Base-by-base conservation (phyloP, 495 filamentous ascomycete genomes). In the Aspergillus mulundensis region DNA sequence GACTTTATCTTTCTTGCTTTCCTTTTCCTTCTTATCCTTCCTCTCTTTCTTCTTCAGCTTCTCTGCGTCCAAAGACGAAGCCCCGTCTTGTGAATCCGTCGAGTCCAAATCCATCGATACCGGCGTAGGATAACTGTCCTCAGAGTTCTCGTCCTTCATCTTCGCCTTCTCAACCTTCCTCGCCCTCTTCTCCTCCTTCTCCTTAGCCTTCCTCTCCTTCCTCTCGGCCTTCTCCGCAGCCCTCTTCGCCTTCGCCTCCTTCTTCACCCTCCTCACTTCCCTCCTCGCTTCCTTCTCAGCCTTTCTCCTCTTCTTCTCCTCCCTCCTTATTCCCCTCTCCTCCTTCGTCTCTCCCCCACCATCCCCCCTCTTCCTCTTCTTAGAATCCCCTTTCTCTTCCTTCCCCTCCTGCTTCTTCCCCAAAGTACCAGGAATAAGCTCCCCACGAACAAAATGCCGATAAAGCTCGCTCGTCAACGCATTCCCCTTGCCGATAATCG, bases 401-500 rank as follows among this genome's bases (percentile, higher is more conserved):
- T n/a, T 18, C 23, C 45, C 56, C 41, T 64, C 36, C 52, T 62
- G 47, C 39, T 47, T n/a, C 42, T 57, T 8, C 40, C 44, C 45
- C 16, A 38, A 64, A 5, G 88, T 91, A 11, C 91, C 91, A n/a
- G 73, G 72, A 51, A 95, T 70, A 36, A 78, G 71, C 53, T 88
- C 83, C 16, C 91, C 91, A 54, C 79, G 78, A 11, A 95, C 89
- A 66, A 96, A 96, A 54, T 80, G 84, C 15, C 85, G 81, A 69
- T 96, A 96, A 6, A 96, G 75, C 24, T 90, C 87, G 30, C 81
- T 76, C 30, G 68, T 73, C 56, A 75, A 59, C 52, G 70, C 67
- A 62, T 79, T 78, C 36, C 58, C 58, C 57, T 59, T 56, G 39
- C 36, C 24, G 12, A 51, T 47, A 38, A 56, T 59, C 11, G 19